phyloP scores from a whole-genome alignment of 2,329 filamentous ascomycete genomes.

The Colletotrichum phormii region DNA sequence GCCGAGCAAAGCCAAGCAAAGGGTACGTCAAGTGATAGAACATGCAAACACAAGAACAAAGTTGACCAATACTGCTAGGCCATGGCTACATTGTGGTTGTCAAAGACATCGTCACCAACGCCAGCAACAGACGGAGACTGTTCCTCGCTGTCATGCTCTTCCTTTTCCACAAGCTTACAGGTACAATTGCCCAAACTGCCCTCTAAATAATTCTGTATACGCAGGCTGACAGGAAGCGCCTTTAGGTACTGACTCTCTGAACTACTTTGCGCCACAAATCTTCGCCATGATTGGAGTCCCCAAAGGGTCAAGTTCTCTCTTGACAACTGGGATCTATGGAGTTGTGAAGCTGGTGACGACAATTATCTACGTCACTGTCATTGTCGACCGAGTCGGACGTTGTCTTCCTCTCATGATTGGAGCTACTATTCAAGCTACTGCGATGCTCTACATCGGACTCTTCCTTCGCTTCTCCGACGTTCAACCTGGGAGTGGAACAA shows the following conservation, averaged over 20 bases:
- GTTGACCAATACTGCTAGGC: neutral
- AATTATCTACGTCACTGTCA: conserved; percentile 44
- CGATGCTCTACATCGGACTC: conserved; percentile 44
- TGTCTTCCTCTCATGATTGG: conserved; percentile 43
- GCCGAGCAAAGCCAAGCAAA: conserved; percentile 24
- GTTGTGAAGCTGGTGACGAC: conserved; percentile 42
- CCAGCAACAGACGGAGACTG: conserved; percentile 47
- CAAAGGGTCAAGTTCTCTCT: conserved; percentile 43
- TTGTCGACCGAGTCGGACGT: conserved; percentile 45
- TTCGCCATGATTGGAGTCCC: conserved; percentile 53
- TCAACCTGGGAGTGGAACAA: conserved; percentile 45
- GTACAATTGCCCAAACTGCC: conserved; percentile 51
- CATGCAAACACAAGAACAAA: neutral
- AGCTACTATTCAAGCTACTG: conserved; percentile 38
- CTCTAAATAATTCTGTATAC: conserved; percentile 46
- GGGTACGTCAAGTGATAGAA: neutral
- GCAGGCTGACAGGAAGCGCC: conserved; percentile 50
- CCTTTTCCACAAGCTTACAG: conserved; percentile 55
- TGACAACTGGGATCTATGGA: conserved; percentile 50
- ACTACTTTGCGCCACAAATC: conserved; percentile 52
- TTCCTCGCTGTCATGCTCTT: conserved; percentile 50
- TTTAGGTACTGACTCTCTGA: conserved; percentile 48
- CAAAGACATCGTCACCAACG: conserved; percentile 45
- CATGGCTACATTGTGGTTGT: conserved; percentile 48
- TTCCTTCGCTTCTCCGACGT: conserved; percentile 50